A percentile compares a stretch with the other conserved stretches of the same genome.
phyloP scores from a whole-genome alignment of 73 alveolate species.

The Durusdinium trenchii region DNA sequence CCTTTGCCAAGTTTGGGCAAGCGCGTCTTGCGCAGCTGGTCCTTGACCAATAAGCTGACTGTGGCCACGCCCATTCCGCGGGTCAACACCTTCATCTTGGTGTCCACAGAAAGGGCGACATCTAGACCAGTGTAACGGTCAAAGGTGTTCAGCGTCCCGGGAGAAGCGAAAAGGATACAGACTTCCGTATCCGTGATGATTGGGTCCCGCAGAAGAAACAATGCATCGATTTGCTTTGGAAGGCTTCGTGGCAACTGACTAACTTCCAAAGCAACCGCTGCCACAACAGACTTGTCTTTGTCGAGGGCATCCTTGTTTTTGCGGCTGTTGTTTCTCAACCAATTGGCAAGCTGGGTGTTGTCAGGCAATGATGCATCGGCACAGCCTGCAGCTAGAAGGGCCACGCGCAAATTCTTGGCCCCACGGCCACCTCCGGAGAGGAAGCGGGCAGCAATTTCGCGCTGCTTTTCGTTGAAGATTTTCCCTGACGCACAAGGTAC shows the following conservation, averaged over 20 bases:
- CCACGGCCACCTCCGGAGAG: background rate
- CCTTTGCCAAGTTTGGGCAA: background rate
- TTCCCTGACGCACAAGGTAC: background rate
- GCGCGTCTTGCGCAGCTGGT: background rate
- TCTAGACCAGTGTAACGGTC: background rate
- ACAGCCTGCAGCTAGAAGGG: background rate
- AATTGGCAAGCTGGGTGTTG: background rate
- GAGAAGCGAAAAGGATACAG: background rate
- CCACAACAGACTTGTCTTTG: background rate
- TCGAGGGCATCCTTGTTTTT: background rate
- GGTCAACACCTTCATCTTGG: slow-evolving; percentile 20
- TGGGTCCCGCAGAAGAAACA: background rate
- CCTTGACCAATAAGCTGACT: background rate
- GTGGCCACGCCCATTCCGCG: slow-evolving; percentile 46
- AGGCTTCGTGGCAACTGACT: background rate
- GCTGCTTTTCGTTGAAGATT: background rate
- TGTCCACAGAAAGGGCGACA: background rate
- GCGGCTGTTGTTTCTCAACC: background rate
- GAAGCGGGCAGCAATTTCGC: background rate
- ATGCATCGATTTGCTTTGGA: background rate
- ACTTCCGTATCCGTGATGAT: background rate
- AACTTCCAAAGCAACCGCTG: background rate
- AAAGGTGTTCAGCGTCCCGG: background rate
- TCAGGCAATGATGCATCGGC: background rate
- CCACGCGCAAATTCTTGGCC: background rate